Conservation (phyloP, 1,139 yeast species). For the Kazachstania sp. region DNA sequence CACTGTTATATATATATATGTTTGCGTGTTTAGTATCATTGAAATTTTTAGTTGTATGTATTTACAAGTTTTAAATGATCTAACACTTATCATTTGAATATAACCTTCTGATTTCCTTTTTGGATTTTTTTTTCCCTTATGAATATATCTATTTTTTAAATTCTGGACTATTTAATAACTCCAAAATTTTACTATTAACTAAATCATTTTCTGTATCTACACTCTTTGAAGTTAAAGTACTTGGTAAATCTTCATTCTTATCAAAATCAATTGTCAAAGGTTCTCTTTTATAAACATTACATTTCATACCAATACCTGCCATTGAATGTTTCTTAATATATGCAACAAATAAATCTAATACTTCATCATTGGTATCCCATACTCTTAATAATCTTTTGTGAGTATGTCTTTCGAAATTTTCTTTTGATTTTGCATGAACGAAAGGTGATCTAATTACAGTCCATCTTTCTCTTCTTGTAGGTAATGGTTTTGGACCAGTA, state of each 20-base stretch:
- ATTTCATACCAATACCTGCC: conserved; percentile 76
- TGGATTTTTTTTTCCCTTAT: background rate
- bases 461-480: conserved; percentile 76
- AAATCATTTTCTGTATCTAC: conserved; percentile 36
- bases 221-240: background rate
- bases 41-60: background rate
- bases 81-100: background rate
- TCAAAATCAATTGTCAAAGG: conserved; percentile 14
- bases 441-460: conserved; percentile 92
- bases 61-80: background rate
- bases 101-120: background rate
- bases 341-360: conserved; percentile 73
- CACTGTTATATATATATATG: no score
- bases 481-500: conserved; percentile 57
- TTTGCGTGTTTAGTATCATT: no score
- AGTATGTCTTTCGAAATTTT: conserved; percentile 86
- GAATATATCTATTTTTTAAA: conserved; percentile 36
- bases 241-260: background rate
- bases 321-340: conserved; percentile 70
- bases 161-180: conserved; percentile 56
- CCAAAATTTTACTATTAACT: conserved; percentile 64
- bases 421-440: conserved; percentile 90
- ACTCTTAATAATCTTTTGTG: conserved; percentile 64
- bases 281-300: conserved; percentile 58
- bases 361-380: conserved; percentile 81